phyloP scores from a whole-genome alignment of 495 filamentous ascomycete genomes.

The Aspergillus hancockii region DNA sequence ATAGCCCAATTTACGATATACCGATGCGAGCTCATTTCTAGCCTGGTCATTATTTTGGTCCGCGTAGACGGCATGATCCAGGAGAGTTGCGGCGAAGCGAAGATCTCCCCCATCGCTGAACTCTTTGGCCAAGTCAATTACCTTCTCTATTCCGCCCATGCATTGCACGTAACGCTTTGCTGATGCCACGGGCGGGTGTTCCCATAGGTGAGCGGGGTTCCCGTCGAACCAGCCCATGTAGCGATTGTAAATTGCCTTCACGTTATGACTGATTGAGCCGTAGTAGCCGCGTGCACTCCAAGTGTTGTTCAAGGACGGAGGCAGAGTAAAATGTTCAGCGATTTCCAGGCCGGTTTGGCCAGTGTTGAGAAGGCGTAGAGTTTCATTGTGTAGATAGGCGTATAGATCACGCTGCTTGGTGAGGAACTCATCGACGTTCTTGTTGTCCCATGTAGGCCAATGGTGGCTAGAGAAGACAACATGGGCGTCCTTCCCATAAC shows the following conservation, averaged over 20 bases:
- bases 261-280: slow-evolving; percentile 37
- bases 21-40: slow-evolving; percentile 17
- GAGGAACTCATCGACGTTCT: slow-evolving; percentile 20
- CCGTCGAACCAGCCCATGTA: slow-evolving; percentile 41
- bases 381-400: slow-evolving; percentile 37
- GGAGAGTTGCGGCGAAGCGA: slow-evolving; percentile 28
- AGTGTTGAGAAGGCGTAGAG: slow-evolving; percentile 30
- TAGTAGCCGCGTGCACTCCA: slow-evolving; percentile 35
- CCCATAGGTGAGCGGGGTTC: slow-evolving; percentile 34
- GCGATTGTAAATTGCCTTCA: slow-evolving; percentile 39
- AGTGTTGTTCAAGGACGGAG: slow-evolving; percentile 20
- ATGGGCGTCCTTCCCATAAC: slow-evolving; percentile 18
- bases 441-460: slow-evolving; percentile 32
- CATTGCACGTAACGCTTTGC: slow-evolving; percentile 28
- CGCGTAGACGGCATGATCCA: slow-evolving; percentile 26
- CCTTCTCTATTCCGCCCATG: slow-evolving; percentile 17
- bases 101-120: slow-evolving; percentile 16
- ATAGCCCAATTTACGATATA: slow-evolving; percentile 30
- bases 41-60: slow-evolving; percentile 16
- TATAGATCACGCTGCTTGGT: slow-evolving; percentile 34
- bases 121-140: no score
- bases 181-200: slow-evolving; percentile 27
- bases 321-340: slow-evolving; percentile 29
- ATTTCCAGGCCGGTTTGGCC: slow-evolving; percentile 32
- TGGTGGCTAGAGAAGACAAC: slow-evolving; percentile 26